Base-by-base conservation (phyloP, 495 filamentous ascomycete genomes). In the Apodospora peruviana region DNA sequence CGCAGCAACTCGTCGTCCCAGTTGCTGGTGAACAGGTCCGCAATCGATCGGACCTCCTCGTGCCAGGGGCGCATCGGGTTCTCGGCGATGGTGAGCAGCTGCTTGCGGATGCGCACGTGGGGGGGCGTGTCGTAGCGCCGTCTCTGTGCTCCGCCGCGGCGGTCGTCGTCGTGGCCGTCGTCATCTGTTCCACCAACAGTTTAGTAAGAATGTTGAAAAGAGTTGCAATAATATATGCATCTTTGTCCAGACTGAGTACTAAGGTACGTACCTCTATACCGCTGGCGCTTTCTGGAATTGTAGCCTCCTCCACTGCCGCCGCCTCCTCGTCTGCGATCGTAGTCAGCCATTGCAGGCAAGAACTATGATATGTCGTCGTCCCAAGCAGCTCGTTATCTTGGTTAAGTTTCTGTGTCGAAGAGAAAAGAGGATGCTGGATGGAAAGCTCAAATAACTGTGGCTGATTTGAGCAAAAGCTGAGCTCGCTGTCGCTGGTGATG, bases 11-110 rank as follows among this genome's bases (percentile, higher is more conserved):
- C 59, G 53, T 96, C 55, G 2, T 94, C 87, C 49, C 82, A 88
- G 65, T 89, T 85, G 12, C 93, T 86, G 17, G 81, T 75, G 17
- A 94, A 79, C 8, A 81, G 77, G 56, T 81, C 85, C 16, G 88
- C 90, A 50, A 96, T 86, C 47, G 77, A 74, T 29, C 75, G 66
- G 16, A 87, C 80, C 59, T 94, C 90, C 53, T 96, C 90, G 57
- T 93, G 85, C 56, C 86, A 88, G 52, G 77, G 77, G 50, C 83
- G 81, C 59, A 90, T 73, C 48, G 89, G 85, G 50, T 87, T 91
- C 75, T 95, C 90, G 40, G 91, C 91, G 58, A 97, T 84, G 23
- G 79, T 72, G 24, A 95, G 73, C 16, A 95, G 75, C 65, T 91
- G 85, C 53, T 85, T 87, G 55, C 89, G 86, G 45, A 96, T 69